Base-by-base conservation (phyloP, 208 protist genomes). In the Angomonas desouzai region DNA sequence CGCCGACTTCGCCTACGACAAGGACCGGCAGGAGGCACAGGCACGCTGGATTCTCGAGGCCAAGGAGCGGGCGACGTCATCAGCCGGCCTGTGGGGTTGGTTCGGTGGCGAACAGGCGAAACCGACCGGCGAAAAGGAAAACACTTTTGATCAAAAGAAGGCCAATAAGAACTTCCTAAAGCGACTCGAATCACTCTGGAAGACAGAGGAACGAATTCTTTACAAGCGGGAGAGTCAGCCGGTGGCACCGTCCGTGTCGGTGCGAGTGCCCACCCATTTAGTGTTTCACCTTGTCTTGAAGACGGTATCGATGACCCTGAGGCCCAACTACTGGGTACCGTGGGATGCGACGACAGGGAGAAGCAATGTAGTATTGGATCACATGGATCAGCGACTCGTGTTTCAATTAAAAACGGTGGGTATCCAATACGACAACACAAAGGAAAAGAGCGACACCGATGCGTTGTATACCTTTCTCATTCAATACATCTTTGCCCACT, bases 1-100 rank as follows among this genome's bases (percentile, higher is more conserved):
- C 30, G 75, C 85, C 0, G 84, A 92, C 62, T 62, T 94, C 4
- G 33, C 55, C 29, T 55, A 59, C n/a, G 89, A 92, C 33, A 34
- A 27, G 4, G 56, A 61, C 6, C 56, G 56, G 11, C 56, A 48
- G 10, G 56, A 40, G 20, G 56, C 38, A 22, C 56, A 61, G 36
- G 20, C 28, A 16, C 56, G 38, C 29, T 61, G 38, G 33, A 34
- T 61, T 22, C 22, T 22, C 9, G 45, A 51, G 45, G 45, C 45
- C 3, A 51, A 23, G n/a, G 20, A 51, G 18, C 45, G 45, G 9
- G 20, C 45, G 6, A 9, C 45, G 3, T 51, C 45, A 6, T 13
- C 45, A 3, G 45, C 1, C 3, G 22, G 22, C 6, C 56, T 61
- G 56, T 61, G 56, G 56, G 56, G 56, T 34, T 61, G 56, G 56